These are phyloP conservation scores for Ilex paraguariensis DNA, from an alignment of 305 asterid genomes.

Conservation along the genomic window DNA sequence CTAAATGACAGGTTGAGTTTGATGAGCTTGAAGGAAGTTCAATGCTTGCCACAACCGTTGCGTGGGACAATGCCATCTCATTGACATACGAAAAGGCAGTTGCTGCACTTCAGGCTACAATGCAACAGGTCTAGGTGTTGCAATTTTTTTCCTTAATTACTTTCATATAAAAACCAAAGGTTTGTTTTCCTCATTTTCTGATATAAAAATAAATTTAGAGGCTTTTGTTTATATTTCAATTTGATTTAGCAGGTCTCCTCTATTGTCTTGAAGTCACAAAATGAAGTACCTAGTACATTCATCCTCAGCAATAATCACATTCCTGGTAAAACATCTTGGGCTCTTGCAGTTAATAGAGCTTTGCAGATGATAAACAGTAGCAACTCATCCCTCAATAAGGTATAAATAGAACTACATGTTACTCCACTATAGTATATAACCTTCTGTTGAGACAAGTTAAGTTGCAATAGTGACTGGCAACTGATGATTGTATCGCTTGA, in stretches of 20 bases:
- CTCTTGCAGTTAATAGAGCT: constrained; percentile 60
- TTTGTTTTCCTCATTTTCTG: no score
- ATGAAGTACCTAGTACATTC: constrained; percentile 31
- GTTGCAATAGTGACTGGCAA: neutral
- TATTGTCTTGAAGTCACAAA: constrained; percentile 26
- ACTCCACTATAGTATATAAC: neutral
- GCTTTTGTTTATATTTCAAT: neutral
- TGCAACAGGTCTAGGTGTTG: constrained; percentile 51
- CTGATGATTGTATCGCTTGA: neutral
- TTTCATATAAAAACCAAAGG: no score
- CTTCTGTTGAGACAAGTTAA: neutral
- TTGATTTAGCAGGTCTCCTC: constrained; percentile 58
- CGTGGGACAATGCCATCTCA: constrained; percentile 83
- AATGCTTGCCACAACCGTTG: constrained; percentile 80
- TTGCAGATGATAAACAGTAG: constrained; percentile 53
- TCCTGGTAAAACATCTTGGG: constrained; percentile 76
- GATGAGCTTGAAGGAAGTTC: constrained; percentile 90
- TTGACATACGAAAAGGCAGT: constrained; percentile 59
- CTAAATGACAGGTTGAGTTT: constrained; percentile 69
- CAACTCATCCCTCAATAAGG: constrained; percentile 69
- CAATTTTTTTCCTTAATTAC: neutral
- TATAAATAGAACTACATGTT: constrained; percentile 13
- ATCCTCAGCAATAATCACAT: constrained; percentile 54
- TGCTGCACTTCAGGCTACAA: constrained; percentile 61
- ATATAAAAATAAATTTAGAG: no score